Conservation (phyloP, 2,329 filamentous ascomycete species). For the Calonectria crousiana region DNA sequence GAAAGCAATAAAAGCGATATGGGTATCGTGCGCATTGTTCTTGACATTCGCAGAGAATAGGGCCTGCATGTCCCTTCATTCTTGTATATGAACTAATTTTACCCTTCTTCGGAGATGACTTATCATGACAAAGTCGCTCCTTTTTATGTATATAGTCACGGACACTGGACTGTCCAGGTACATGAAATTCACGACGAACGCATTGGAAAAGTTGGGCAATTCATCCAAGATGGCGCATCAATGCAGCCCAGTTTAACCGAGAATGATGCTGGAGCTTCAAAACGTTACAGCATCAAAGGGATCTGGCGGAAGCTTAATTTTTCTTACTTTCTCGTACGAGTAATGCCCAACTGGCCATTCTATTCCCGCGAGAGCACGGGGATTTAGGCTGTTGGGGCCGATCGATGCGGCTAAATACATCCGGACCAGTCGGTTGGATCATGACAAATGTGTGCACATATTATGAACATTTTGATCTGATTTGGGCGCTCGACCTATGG, state of each 20-base stretch:
- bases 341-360: not conserved
- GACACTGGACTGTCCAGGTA: fast-evolving
- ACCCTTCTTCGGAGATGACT: not conserved
- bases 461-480: not conserved
- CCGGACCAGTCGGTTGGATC: not conserved
- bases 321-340: not conserved
- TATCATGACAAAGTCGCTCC: not conserved
- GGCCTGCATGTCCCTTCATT: not conserved
- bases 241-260: not conserved
- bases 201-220: not conserved
- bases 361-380: not conserved
- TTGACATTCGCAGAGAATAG: not conserved
- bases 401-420: not conserved
- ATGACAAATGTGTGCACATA: not conserved
- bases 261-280: not conserved
- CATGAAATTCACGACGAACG: not conserved
- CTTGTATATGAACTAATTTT: not conserved
- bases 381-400: not conserved
- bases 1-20: not conserved
- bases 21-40: not conserved
- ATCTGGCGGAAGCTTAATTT: not conserved
- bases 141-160: not conserved
- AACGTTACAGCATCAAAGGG: not conserved
- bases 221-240: not conserved
- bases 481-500: not conserved